phyloP scores from a whole-genome alignment of 345 rosid species.

The Linum tenue region DNA sequence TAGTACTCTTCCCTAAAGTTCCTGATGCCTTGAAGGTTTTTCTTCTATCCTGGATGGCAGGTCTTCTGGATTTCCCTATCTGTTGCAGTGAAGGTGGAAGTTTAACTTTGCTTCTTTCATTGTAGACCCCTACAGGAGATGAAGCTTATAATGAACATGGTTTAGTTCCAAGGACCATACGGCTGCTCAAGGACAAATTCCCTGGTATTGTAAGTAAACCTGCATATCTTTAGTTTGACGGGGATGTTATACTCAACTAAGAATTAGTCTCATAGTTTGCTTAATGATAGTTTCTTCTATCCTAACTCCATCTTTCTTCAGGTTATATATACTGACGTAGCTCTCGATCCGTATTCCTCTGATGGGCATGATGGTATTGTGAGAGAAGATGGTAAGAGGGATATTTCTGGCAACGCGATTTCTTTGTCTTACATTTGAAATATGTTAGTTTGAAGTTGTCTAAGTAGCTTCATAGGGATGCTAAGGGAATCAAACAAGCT shows the following conservation, averaged over 20 bases:
- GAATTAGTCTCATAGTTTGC: background rate
- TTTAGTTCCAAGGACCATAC: conserved; percentile 69
- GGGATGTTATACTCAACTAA: background rate
- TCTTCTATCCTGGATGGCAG: conserved; percentile 2
- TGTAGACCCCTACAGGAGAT: conserved; percentile 71
- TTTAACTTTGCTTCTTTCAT: conserved; percentile 11
- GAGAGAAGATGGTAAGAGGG: conserved; percentile 59
- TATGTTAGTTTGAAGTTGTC: background rate
- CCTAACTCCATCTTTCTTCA: conserved; percentile 17
- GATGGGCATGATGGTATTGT: conserved; percentile 94
- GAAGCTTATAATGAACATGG: conserved; percentile 91
- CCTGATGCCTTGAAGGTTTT: conserved; percentile 89
- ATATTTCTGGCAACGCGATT: background rate
- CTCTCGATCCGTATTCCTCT: conserved; percentile 79
- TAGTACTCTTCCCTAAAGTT: conserved; percentile 88
- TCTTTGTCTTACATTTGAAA: background rate
- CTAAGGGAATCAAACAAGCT: too few species aligned
- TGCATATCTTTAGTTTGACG: background rate
- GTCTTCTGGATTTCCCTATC: conserved; percentile 1
- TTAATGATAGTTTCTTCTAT: conserved; percentile 2
- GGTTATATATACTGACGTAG: conserved; percentile 90
- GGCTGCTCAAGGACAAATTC: conserved; percentile 63
- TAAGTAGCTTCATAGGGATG: background rate
- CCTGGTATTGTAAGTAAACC: conserved; percentile 72
- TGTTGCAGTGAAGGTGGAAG: conserved; percentile 1